Conservation (phyloP, 495 filamentous ascomycete species). For the Daldinia concentrica region DNA sequence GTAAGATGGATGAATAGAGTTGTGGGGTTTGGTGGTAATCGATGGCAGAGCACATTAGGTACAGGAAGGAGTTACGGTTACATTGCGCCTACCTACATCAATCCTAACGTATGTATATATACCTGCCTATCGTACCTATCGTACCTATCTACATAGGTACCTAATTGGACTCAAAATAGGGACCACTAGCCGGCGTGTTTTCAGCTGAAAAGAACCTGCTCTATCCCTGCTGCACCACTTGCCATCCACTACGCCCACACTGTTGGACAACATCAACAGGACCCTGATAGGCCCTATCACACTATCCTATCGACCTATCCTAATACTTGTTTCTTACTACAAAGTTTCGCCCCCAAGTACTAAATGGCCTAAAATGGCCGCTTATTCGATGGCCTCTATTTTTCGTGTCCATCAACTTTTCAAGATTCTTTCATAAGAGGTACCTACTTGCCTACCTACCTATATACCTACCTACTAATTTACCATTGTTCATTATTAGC, state of each 20-base stretch:
- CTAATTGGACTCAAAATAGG: neutral
- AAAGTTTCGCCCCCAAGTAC: slow-evolving; percentile 3
- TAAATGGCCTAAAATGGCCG: neutral
- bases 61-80: too few relatives aligned
- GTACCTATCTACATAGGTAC: slow-evolving; percentile 7
- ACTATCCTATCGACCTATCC: neutral
- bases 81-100: too few relatives aligned
- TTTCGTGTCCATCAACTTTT: slow-evolving; percentile 11
- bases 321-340: neutral
- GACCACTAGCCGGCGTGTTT: neutral
- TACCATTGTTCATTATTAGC: too few relatives aligned
- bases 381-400: slow-evolving; percentile 7
- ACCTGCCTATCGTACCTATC: too few relatives aligned
- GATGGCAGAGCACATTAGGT: neutral
- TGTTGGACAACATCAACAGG: neutral
- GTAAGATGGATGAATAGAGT: slow-evolving; percentile 35
- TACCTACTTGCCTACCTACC: too few relatives aligned
- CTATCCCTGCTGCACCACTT: neutral
- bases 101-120: too few relatives aligned
- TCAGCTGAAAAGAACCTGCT: slow-evolving; percentile 3
- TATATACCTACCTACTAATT: slow-evolving; percentile 7
- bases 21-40: slow-evolving; percentile 23
- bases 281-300: neutral
- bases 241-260: neutral
- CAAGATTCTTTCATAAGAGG: slow-evolving; percentile 25